These are phyloP conservation scores for Kregervanrija delftensis DNA, from an alignment of 805 yeast species.

Conservation along the genomic window DNA sequence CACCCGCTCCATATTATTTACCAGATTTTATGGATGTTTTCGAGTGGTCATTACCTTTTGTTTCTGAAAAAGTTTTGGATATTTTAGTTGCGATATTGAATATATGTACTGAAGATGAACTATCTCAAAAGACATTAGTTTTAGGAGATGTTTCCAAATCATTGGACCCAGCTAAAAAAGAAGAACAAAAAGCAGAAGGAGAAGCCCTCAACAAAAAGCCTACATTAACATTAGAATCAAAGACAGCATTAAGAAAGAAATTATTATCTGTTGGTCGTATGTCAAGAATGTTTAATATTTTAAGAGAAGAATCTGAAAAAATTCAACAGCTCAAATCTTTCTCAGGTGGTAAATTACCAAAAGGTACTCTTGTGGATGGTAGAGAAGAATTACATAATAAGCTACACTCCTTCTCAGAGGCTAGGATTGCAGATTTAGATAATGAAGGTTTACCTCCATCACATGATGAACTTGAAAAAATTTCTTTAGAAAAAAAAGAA, in stretches of 20 bases:
- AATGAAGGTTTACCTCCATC: slow-evolving; percentile 91
- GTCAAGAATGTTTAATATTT: slow-evolving; percentile 82
- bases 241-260: slow-evolving; percentile 59
- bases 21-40: slow-evolving; percentile 97
- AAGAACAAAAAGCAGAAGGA: not conserved
- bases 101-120: slow-evolving; percentile 89
- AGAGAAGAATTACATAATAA: slow-evolving; percentile 68
- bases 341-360: slow-evolving; percentile 75
- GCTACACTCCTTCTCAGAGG: slow-evolving; percentile 73
- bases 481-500: too few relatives aligned
- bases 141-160: slow-evolving; percentile 27
- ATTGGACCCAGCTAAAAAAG: slow-evolving; percentile 15
- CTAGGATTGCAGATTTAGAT: slow-evolving; percentile 65
- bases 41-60: slow-evolving; percentile 95
- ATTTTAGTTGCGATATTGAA: slow-evolving; percentile 84
- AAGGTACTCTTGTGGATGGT: slow-evolving; percentile 80
- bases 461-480: slow-evolving; percentile 36
- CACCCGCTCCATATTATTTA: slow-evolving; percentile 84
- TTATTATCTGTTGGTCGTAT: slow-evolving; percentile 89
- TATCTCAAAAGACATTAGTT: slow-evolving; percentile 20
- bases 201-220: not conserved
- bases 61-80: slow-evolving; percentile 91
- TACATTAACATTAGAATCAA: slow-evolving; percentile 24
- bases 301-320: slow-evolving; percentile 82
- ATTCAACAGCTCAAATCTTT: slow-evolving; percentile 71